Evolutionary conservation across 495 filamentous ascomycete genomes (phyloP).

Genomic region (Penicillium coprophilum): DNA sequence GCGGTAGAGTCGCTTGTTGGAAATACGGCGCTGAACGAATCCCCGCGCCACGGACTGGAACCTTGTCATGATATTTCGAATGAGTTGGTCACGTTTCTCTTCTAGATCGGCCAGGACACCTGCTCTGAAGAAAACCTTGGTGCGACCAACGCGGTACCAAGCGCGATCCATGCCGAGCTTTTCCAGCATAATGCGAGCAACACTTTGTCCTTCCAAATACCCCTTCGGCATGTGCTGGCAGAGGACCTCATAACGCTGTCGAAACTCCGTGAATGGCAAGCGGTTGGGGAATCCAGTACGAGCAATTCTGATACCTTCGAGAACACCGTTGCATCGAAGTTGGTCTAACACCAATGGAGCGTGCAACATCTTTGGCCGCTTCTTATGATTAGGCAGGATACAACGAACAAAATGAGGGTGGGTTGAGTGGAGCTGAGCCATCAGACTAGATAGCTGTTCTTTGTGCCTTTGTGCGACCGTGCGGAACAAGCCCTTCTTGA

Average conservation of each 20-base stretch:
- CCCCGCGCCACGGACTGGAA: slow-evolving; percentile 92
- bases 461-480: slow-evolving; percentile 98
- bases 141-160: slow-evolving; percentile 89
- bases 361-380: slow-evolving; percentile 89
- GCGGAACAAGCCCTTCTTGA: slow-evolving; percentile 97
- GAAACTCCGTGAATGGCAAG: slow-evolving; percentile 87
- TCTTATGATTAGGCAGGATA: slow-evolving; percentile 98
- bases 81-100: slow-evolving; percentile 88
- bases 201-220: slow-evolving; percentile 85
- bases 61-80: slow-evolving; percentile 86
- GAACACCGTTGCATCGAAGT: slow-evolving; percentile 94
- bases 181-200: slow-evolving; percentile 82
- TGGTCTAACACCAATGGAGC: slow-evolving; percentile 91
- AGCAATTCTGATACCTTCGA: slow-evolving; percentile 97
- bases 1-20: slow-evolving; percentile 88
- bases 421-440: slow-evolving; percentile 92
- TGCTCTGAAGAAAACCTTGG: slow-evolving; percentile 97
- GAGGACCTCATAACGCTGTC: slow-evolving; percentile 95
- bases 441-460: slow-evolving; percentile 90
- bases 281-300: slow-evolving; percentile 98
- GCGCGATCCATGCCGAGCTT: slow-evolving; percentile 80
- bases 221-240: slow-evolving; percentile 86
- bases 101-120: slow-evolving; percentile 96
- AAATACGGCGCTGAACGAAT: slow-evolving; percentile 81
- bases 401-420: slow-evolving; percentile 99